A percentile compares a stretch with the other conserved stretches of the same genome.
These are phyloP conservation scores for Staphylotrichum longicolle DNA, from an alignment of 495 filamentous ascomycete species.

Conservation along the genomic window DNA sequence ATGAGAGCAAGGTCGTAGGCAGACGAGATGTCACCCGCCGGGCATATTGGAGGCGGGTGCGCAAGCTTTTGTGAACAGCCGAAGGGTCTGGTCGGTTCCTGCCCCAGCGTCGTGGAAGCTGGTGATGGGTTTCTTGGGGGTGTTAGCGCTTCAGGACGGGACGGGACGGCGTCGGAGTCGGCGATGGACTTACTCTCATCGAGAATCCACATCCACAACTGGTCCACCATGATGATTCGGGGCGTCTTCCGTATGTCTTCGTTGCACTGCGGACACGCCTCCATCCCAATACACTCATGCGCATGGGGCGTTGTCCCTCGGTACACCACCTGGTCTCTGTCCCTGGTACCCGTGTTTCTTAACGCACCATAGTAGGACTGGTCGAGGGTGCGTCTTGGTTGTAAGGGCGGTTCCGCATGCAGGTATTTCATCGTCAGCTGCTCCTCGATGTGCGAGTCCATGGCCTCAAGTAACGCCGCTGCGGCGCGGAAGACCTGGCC, in stretches of 20 bases:
- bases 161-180: neutral
- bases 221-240: conserved; percentile 67
- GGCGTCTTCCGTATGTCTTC: conserved; percentile 46
- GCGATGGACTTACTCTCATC: conserved; percentile 36
- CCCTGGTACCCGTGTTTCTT: conserved; percentile 55
- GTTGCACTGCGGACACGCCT: conserved; percentile 26
- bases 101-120: conserved; percentile 62
- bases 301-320: conserved; percentile 36
- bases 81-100: conserved; percentile 62
- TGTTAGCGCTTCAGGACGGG: neutral
- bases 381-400: conserved; percentile 63
- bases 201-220: conserved; percentile 66
- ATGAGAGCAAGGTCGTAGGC: conserved; percentile 61
- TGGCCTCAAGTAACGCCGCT: conserved; percentile 28
- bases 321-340: conserved; percentile 66
- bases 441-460: conserved; percentile 47
- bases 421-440: conserved; percentile 60
- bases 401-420: conserved; percentile 54
- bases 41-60: conserved; percentile 25
- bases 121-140: conserved; percentile 51
- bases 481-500: conserved; percentile 25
- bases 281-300: conserved; percentile 25
- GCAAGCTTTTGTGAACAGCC: conserved; percentile 59
- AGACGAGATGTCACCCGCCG: conserved; percentile 58
- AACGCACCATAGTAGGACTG: conserved; percentile 65